Evolutionary conservation across 768 basidiomycete genomes (phyloP), one percentile per base, ranked within the genome.

Genomic region (Bullera alba): DNA sequence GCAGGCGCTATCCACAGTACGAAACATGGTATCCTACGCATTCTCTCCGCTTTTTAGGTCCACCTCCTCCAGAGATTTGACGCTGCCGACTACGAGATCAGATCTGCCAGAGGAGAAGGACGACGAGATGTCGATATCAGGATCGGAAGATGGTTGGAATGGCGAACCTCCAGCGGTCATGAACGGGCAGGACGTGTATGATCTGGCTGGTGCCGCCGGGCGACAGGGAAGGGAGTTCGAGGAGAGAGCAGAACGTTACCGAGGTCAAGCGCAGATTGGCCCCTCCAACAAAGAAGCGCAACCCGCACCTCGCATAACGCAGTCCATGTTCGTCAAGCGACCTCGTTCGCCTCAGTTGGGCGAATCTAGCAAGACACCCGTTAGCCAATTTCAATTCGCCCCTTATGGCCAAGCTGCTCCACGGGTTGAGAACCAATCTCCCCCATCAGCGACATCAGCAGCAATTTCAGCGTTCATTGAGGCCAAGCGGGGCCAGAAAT

Each of bases 141-240:
- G 65, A 2, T 62, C 62, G 48, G 65, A 67, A 27, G 65, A 67
- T 37, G 46, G 48, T 22, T 67, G 65, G 65, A 55, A 58, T 28
- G 65, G 65, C 5, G 42, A 48, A 25, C 43, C 57, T 5, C 57
- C 62, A 0, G 32, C 28, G 5, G 38, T 16, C 5, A 61, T 62
- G 55, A 16, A 48, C 6, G 54, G 53, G 3, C 51, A 57, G 22
- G 63, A 64, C 41, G 50, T 64, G 2, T 67, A 58, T 41, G 49
- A 35, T 22, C 27, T 49, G 39, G 19, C 27, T 56, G n/a, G 64
- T n/a, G 54, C 47, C 1, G 62, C 57, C 16, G 60, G 38, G 4
- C 58, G 54, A 2, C 36, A 54, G 17, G 19, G 29, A 5, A 57
- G 58, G 4, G 26, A 42, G 16, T 53, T 60, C 38, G 53, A 62